A percentile compares a stretch with the other conserved stretches of the same genome.
Evolutionary conservation across 2,329 filamentous ascomycete genomes (phyloP).

Genomic region (Talaromyces verruculosus): DNA sequence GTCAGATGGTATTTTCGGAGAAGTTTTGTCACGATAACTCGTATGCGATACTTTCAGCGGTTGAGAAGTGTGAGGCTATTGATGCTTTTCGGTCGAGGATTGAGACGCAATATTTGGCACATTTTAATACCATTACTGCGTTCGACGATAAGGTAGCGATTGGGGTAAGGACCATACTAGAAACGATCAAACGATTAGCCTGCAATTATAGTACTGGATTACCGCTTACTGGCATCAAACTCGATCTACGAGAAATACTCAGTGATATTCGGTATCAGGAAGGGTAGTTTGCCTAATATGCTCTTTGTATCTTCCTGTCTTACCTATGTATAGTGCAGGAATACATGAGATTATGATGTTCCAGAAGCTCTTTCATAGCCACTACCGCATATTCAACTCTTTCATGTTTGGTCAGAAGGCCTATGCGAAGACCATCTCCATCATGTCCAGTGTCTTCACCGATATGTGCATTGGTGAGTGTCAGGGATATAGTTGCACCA

Average conservation of each 20-base stretch:
- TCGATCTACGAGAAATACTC: not conserved
- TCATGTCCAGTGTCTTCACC: no score
- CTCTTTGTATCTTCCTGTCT: not conserved
- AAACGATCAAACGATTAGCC: not conserved
- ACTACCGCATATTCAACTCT: no score
- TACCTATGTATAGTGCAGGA: not conserved
- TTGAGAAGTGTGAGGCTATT: not conserved
- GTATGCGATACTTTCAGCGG: not conserved
- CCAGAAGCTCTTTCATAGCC: no score
- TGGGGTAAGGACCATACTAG: not conserved
- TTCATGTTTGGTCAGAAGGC: no score
- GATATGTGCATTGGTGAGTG: no score
- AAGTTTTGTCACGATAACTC: not conserved
- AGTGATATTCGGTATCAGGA: not conserved
- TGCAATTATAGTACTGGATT: not conserved
- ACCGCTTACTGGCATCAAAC: not conserved
- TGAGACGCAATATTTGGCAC: not conserved
- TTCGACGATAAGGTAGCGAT: not conserved
- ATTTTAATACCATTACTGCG: slow-evolving; percentile 1
- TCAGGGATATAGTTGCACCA: no score
- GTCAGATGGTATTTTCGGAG: not conserved
- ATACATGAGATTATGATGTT: no score
- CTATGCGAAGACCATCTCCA: no score
- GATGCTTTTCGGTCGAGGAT: not conserved
- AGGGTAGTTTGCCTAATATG: not conserved